phyloP scores from a whole-genome alignment of 768 basidiomycete species.

The Rhodotorula babjevae region DNA sequence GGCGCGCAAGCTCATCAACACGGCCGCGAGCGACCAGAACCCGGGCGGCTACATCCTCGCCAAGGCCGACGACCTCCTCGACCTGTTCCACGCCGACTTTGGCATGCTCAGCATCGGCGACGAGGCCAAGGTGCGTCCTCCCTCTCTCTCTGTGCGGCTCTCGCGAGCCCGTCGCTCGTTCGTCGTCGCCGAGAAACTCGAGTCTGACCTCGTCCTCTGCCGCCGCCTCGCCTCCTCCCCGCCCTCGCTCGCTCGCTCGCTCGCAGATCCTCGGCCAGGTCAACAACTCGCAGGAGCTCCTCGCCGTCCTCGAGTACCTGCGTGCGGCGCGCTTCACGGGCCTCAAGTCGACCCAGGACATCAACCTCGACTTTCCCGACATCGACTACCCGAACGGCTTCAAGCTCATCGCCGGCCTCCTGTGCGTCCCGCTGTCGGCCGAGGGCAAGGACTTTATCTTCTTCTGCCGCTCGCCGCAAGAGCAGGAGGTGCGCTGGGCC shows the following conservation, averaged over 20 bases:
- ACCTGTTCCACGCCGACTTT: slow-evolving; percentile 71
- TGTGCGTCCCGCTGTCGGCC: slow-evolving; percentile 68
- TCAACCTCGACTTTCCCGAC: slow-evolving; percentile 67
- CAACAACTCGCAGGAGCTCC: slow-evolving; percentile 68
- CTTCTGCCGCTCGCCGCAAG: slow-evolving; percentile 70
- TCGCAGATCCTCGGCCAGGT: slow-evolving; percentile 65
- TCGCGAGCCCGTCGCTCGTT: background rate
- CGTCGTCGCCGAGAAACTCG: too few species aligned
- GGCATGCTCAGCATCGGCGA: slow-evolving; percentile 56
- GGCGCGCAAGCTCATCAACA: slow-evolving; percentile 73
- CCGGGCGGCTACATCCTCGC: slow-evolving; percentile 57
- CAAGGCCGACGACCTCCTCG: slow-evolving; percentile 66
- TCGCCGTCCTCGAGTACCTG: slow-evolving; percentile 74
- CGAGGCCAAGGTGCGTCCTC: slow-evolving; percentile 58
- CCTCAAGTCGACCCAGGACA: slow-evolving; percentile 63
- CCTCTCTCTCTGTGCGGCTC: too few species aligned
- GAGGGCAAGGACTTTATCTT: slow-evolving; percentile 75
- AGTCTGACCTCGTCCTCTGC: too few species aligned
- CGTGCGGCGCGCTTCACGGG: slow-evolving; percentile 66
- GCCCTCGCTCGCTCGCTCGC: slow-evolving; percentile 16
- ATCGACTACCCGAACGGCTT: slow-evolving; percentile 58
- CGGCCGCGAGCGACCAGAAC: slow-evolving; percentile 62
- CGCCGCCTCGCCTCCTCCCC: too few species aligned
- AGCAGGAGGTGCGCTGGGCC: slow-evolving; percentile 57
- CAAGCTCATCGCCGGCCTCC: slow-evolving; percentile 65